Conservation (phyloP, 106 monocot genomes). For the Allium sativum region DNA sequence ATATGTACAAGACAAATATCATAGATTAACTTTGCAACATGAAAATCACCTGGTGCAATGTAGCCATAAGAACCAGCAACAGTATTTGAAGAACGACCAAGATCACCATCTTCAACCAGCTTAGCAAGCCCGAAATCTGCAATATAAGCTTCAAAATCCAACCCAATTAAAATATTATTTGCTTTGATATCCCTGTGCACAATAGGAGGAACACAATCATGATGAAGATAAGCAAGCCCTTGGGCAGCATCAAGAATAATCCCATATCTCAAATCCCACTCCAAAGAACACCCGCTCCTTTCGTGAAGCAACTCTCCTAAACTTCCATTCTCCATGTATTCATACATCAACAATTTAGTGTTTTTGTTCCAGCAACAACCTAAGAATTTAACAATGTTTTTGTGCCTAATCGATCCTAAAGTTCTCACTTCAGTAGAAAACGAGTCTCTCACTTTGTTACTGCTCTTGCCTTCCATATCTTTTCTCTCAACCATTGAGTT, state of each 20-base stretch:
- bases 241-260: slow-evolving; percentile 82
- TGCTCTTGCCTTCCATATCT: slow-evolving; percentile 8
- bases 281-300: slow-evolving; percentile 41
- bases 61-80: slow-evolving; percentile 94
- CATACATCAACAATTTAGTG: slow-evolving; percentile 79
- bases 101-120: slow-evolving; percentile 75
- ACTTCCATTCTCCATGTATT: slow-evolving; percentile 93
- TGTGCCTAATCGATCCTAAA: slow-evolving; percentile 78
- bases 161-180: slow-evolving; percentile 85
- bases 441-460: slow-evolving; percentile 44
- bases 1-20: not conserved
- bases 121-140: slow-evolving; percentile 93
- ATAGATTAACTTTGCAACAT: not conserved
- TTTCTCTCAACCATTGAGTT: not conserved
- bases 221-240: slow-evolving; percentile 84
- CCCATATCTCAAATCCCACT: slow-evolving; percentile 74
- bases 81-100: slow-evolving; percentile 55
- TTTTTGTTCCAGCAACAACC: slow-evolving; percentile 88
- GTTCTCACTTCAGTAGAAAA: slow-evolving; percentile 82
- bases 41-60: slow-evolving; percentile 75
- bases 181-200: slow-evolving; percentile 91
- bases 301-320: slow-evolving; percentile 73
- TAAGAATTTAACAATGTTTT: slow-evolving; percentile 87
- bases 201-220: slow-evolving; percentile 84
- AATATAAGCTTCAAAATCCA: slow-evolving; percentile 75